Conservation (phyloP, 257 asterid species). For the Leptodermis oblonga region DNA sequence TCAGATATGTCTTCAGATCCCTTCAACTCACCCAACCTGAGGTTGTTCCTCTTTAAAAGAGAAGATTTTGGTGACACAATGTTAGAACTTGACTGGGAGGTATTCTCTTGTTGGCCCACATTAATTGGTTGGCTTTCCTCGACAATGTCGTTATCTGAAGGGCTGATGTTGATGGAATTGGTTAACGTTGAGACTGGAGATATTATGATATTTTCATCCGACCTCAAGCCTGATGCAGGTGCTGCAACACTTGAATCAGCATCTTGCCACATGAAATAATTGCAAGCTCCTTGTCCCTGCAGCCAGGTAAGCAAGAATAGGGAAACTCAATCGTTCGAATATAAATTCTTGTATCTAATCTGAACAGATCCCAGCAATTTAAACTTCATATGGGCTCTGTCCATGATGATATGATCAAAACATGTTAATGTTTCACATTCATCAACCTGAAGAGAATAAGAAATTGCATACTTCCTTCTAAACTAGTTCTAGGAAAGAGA, state of each 20-base stretch:
- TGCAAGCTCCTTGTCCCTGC: slow-evolving; percentile 64
- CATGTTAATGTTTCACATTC: background rate
- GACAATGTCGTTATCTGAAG: slow-evolving; percentile 9
- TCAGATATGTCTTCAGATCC: slow-evolving; percentile 19
- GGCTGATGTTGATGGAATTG: background rate
- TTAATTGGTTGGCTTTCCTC: background rate
- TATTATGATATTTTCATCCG: slow-evolving; percentile 13
- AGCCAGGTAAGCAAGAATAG: background rate
- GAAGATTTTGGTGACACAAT: slow-evolving; percentile 10
- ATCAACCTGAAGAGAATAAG: background rate
- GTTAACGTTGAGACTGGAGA: slow-evolving; percentile 13
- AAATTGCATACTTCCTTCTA: no score
- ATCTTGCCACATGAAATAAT: slow-evolving; percentile 42
- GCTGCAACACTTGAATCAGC: slow-evolving; percentile 23
- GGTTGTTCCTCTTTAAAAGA: slow-evolving; percentile 9
- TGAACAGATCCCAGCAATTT: background rate
- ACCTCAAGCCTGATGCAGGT: background rate
- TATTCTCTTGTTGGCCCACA: slow-evolving; percentile 8
- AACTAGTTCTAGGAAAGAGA: background rate
- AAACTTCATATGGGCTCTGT: background rate
- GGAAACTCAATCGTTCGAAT: background rate
- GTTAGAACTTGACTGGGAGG: slow-evolving; percentile 19
- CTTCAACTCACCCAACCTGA: slow-evolving; percentile 22
- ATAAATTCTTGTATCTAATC: background rate
- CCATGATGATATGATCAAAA: background rate